Base-by-base conservation (phyloP, 2,329 filamentous ascomycete genomes). In the Daldinia sp. region DNA sequence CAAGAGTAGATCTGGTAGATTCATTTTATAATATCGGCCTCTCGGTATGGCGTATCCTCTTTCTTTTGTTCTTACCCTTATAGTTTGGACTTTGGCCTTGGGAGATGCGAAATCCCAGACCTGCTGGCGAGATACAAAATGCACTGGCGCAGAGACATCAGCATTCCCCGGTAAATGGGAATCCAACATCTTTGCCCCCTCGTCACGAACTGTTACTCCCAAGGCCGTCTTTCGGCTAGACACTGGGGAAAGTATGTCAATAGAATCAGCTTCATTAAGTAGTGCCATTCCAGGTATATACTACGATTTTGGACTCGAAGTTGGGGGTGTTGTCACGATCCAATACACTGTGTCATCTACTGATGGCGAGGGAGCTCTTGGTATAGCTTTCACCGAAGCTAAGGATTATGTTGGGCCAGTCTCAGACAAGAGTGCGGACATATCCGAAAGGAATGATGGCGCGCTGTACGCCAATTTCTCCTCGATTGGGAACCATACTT, bases 151-250 rank as follows among this genome's bases (percentile, higher is more conserved):
- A 3, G 71, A 72, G 8, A 72, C 80, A 4, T 72, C 82, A 5
- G 79, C 85, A 0, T 89, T 88, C 63, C 78, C 80, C 1, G 86
- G 86, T 0, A 74, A 75, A 13, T 89, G 87, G 86, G 82, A 89
- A 29, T 72, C 78, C 0, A 83, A 86, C 67, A 88, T 85, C 49
- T 87, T 81, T 66, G 82, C 86, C 1, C 85, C 86, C 0, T 57
- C 76, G 4, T 83, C 83, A 2, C 78, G 87, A 32, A 83, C 73
- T 3, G 78, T 87, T 2, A 69, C 72, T 3, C 86, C 86, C 1
- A 73, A 73, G 41, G 78, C 74, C 13, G 76, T 82, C 17, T 76
- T 83, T 55, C 54, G 66, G 23, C 35, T 70, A 1, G 56, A 35
- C 7, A 66, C 43, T 11, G 65, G 66, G 8, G 43, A 65, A 35